Evolutionary conservation across 495 filamentous ascomycete species (phyloP).

Genomic region (Letharia lupina): DNA sequence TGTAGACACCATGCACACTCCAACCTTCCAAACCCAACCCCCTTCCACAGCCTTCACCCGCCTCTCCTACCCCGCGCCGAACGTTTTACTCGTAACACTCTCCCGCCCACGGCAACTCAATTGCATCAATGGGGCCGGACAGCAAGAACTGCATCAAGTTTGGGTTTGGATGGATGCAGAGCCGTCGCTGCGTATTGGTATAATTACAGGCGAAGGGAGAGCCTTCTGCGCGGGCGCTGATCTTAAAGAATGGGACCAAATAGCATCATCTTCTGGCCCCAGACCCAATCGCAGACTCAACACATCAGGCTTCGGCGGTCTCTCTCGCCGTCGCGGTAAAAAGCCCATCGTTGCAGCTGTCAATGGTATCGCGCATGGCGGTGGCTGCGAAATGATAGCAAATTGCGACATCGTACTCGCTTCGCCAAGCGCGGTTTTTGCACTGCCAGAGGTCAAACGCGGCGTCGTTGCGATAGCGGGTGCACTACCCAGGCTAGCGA

Average conservation of each 20-base stretch:
- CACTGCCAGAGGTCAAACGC: slow-evolving; percentile 58
- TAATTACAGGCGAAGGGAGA: slow-evolving; percentile 48
- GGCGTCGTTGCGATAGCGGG: slow-evolving; percentile 66
- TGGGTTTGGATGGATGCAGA: slow-evolving; percentile 52
- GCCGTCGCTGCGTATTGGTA: slow-evolving; percentile 45
- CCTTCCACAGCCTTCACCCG: slow-evolving; percentile 33
- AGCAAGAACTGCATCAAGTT: slow-evolving; percentile 44
- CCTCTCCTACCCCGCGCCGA: slow-evolving; percentile 41
- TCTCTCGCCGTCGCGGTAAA: slow-evolving; percentile 26
- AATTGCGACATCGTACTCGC: slow-evolving; percentile 67
- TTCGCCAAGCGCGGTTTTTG: slow-evolving; percentile 45
- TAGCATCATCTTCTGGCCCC: neutral
- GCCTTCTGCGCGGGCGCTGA: slow-evolving; percentile 56
- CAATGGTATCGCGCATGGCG: slow-evolving; percentile 66
- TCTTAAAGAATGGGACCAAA: slow-evolving; percentile 34
- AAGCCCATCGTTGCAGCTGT: slow-evolving; percentile 65
- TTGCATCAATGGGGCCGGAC: slow-evolving; percentile 42
- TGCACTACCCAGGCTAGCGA: slow-evolving; percentile 61
- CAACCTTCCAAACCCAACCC: slow-evolving; percentile 32
- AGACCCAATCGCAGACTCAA: slow-evolving; percentile 16
- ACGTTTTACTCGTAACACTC: slow-evolving; percentile 43
- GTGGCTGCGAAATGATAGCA: slow-evolving; percentile 63
- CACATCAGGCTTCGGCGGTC: slow-evolving; percentile 29
- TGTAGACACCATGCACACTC: slow-evolving; percentile 3
- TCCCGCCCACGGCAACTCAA: slow-evolving; percentile 41